Base-by-base conservation (phyloP, 805 yeast genomes). In the Wickerhamomyces hampshirensis region DNA sequence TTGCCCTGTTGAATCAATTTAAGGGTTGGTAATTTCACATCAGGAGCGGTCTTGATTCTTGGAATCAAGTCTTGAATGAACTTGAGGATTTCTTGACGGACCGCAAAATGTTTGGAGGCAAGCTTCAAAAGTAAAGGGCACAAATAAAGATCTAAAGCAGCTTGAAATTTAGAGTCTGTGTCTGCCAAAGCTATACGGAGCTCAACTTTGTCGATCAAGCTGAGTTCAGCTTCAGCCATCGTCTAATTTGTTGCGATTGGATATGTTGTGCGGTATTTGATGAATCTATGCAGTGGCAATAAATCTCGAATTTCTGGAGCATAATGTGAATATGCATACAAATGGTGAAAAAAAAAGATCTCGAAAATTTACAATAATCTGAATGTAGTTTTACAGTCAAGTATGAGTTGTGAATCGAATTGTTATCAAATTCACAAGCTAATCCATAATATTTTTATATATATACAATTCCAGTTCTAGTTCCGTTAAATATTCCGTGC, bases 81-180 rank as follows among this genome's bases (percentile, higher is more conserved):
- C 44, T 77, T 76, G 23, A 82, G 65, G 2, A 89, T 80, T 26
- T 82, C 80, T 18, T 71, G 63, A 42, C 93, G 70, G 1, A 84
- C 95, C 12, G 72, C 62, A 0, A 66, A 62, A 55, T 83, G 73
- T 3, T 80, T 72, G 12, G 96, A 87, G 3, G 82, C 74, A 35
- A 89, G 67, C 55, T 91, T 91, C 43, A 89, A 63, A 24, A 91
- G 60, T 18, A 91, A 54, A 1, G 98, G 96, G 1, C 86, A 70
- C 29, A 91, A 65, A 51, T 82, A 91, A 1, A 73, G 59, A 9
- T 68, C 66, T 28, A 93, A 55, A 5, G 80, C 60, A 2, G 70
- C 53, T 51, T 83, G 80, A 37, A 88, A 71, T 50, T 82, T 83
- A 3, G 60, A 68, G 31, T 80, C 83, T 0, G 80, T 65, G 33